phyloP scores from a whole-genome alignment of 1,284 basidiomycete species.

The Ustilago curta region DNA sequence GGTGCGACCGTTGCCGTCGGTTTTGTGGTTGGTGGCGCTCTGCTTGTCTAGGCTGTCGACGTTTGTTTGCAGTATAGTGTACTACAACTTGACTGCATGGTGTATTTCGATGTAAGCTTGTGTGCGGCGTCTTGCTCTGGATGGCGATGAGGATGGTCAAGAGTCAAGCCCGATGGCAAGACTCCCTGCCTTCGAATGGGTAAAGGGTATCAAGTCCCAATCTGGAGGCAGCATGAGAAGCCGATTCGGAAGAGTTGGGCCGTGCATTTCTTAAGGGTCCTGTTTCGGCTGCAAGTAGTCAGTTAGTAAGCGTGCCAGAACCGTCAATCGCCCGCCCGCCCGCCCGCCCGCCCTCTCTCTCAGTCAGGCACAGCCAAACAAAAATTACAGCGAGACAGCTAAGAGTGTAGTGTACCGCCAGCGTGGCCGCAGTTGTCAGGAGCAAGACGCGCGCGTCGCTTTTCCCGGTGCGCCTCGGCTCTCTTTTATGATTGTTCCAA shows the following conservation, averaged over 20 bases:
- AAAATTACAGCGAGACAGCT: not conserved
- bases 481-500: not conserved
- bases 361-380: not conserved
- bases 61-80: not conserved
- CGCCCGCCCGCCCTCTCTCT: not conserved
- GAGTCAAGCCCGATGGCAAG: not conserved
- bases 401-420: slow-evolving; percentile 11
- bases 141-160: not conserved
- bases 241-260: slow-evolving; percentile 6
- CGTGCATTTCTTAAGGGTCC: slow-evolving; percentile 9
- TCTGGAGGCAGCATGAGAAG: not conserved
- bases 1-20: slow-evolving; percentile 24
- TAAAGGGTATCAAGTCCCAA: not conserved
- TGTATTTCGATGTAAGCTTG: not conserved
- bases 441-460: slow-evolving; percentile 2
- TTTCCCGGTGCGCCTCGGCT: slow-evolving; percentile 5
- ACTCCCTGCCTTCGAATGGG: not conserved
- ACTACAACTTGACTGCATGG: not conserved
- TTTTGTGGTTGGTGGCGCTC: slow-evolving; percentile 19
- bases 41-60: slow-evolving; percentile 10
- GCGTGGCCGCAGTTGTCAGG: slow-evolving; percentile 10
- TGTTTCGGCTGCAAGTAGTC: not conserved
- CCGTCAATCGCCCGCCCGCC: not conserved
- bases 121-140: not conserved
- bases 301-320: not conserved